phyloP scores from a whole-genome alignment of 2,329 filamentous ascomycete species.

The Aplosporella prunicola region DNA sequence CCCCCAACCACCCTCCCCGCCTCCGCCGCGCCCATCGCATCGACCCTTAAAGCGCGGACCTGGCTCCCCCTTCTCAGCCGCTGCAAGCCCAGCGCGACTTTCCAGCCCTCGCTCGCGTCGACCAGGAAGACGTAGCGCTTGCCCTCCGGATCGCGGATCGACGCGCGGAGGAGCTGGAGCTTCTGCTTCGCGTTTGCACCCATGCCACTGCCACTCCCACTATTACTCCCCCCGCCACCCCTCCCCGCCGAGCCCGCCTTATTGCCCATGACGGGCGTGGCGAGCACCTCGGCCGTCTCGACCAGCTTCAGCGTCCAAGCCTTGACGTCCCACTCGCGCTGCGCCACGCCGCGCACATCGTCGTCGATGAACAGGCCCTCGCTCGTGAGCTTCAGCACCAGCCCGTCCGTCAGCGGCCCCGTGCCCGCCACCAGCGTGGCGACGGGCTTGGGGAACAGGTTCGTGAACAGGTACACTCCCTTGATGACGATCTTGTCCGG shows the following conservation, averaged over 20 bases:
- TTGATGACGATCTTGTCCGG: constrained; percentile 94
- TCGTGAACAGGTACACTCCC: constrained; percentile 87
- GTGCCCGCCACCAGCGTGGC: constrained; percentile 80
- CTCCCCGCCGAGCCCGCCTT: no score
- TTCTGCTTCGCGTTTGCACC: no score
- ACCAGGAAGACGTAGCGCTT: constrained; percentile 54
- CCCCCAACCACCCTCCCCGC: constrained; percentile 27
- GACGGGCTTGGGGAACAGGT: constrained; percentile 80
- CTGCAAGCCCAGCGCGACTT: constrained; percentile 50
- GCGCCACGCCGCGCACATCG: constrained; percentile 80
- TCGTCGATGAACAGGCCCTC: constrained; percentile 97
- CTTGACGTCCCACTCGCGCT: constrained; percentile 97
- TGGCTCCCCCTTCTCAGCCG: constrained; percentile 47
- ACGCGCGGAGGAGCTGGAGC: constrained; percentile 50
- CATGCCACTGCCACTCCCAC: background rate
- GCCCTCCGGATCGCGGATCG: constrained; percentile 47
- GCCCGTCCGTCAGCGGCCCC: constrained; percentile 77
- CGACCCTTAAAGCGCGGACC: constrained; percentile 45
- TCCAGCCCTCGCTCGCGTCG: constrained; percentile 51
- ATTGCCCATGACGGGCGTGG: background rate
- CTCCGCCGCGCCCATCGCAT: constrained; percentile 41
- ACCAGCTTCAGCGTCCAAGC: constrained; percentile 92
- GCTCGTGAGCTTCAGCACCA: constrained; percentile 84
- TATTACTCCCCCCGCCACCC: no score
- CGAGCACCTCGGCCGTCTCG: constrained; percentile 40